These are phyloP conservation scores for Trypanosoma congolense DNA, from an alignment of 208 protist species.

Conservation along the genomic window DNA sequence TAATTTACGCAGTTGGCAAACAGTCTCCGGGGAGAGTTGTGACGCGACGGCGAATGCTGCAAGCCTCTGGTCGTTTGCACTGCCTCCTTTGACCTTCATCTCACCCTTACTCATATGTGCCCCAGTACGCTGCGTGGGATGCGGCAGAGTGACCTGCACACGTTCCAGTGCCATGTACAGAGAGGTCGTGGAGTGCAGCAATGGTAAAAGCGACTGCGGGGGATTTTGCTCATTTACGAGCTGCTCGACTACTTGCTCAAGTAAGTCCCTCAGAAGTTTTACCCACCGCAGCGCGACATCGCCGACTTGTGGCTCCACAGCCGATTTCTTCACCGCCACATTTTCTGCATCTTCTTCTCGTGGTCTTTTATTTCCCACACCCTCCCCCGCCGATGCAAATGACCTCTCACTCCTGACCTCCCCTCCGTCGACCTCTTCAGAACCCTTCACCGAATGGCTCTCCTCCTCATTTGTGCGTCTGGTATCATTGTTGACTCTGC, in stretches of 20 bases:
- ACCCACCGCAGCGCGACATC: conserved; percentile 15
- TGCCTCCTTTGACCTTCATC: neutral
- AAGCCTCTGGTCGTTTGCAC: neutral
- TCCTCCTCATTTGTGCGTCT: too few relatives aligned
- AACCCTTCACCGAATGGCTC: too few relatives aligned
- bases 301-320: neutral
- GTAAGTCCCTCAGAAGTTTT: conserved; percentile 9
- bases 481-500: too few relatives aligned
- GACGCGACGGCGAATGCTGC: conserved; percentile 1
- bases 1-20: neutral
- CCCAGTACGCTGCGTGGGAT: neutral
- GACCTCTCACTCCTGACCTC: too few relatives aligned
- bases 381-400: too few relatives aligned
- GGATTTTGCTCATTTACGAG: neutral
- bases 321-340: neutral
- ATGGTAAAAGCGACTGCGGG: neutral
- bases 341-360: too few relatives aligned
- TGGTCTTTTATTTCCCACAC: too few relatives aligned
- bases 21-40: neutral
- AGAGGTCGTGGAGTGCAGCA: conserved; percentile 7
- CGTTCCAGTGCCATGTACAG: conserved; percentile 21
- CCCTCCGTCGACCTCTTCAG: too few relatives aligned
- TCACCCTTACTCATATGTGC: neutral
- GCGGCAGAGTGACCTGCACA: neutral
- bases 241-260: conserved; percentile 12